A percentile compares a stretch with the other conserved stretches of the same genome.
phyloP scores from a whole-genome alignment of 192 early-diverging fungal genomes.

The Entomortierella lignicola region DNA sequence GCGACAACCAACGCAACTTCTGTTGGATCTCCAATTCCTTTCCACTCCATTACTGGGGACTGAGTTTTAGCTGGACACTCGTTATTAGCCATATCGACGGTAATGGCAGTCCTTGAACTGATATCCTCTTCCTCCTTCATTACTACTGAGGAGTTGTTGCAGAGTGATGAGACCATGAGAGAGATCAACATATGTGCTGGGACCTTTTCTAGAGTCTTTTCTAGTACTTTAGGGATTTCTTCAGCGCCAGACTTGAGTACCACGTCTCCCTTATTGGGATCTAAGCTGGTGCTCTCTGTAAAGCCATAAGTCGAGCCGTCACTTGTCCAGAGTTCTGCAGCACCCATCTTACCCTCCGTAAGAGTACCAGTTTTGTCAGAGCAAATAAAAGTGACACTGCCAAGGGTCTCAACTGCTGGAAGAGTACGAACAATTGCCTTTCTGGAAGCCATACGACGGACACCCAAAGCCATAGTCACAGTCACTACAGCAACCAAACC shows the following conservation, averaged over 20 bases:
- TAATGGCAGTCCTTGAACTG: neutral
- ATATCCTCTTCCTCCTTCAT: constrained; percentile 57
- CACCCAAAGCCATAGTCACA: constrained; percentile 96
- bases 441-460: constrained; percentile 89
- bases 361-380: constrained; percentile 98
- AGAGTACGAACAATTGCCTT: constrained; percentile 93
- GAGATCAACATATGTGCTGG: constrained; percentile 68
- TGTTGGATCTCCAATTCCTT: constrained; percentile 91
- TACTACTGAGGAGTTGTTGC: constrained; percentile 87
- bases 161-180: constrained; percentile 82
- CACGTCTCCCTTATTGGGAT: constrained; percentile 61
- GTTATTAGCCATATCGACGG: neutral
- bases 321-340: constrained; percentile 83
- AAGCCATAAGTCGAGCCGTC: constrained; percentile 75
- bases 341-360: constrained; percentile 98
- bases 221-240: constrained; percentile 52
- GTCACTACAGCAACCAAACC: constrained; percentile 98
- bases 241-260: constrained; percentile 26
- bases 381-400: constrained; percentile 96
- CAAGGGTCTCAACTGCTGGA: constrained; percentile 94
- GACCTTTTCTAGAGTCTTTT: constrained; percentile 54
- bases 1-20: constrained; percentile 93
- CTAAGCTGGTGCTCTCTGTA: constrained; percentile 67
- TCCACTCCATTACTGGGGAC: constrained; percentile 61
- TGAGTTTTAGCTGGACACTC: neutral